Evolutionary conservation across 495 filamentous ascomycete genomes (phyloP).

Genomic region (Lasiosphaeria ovina): DNA sequence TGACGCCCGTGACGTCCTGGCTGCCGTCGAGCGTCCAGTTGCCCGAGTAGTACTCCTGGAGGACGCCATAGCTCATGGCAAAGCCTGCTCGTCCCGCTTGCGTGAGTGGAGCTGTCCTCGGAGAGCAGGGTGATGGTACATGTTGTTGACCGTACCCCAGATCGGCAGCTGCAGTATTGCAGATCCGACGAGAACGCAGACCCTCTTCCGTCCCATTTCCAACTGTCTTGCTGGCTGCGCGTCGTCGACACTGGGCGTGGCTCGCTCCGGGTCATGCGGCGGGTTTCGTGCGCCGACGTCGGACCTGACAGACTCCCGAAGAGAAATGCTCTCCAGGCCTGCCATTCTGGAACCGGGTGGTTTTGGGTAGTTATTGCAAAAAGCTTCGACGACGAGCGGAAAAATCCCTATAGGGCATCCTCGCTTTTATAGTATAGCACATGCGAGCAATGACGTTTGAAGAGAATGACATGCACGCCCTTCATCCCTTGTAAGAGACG

Average conservation of each 20-base stretch:
- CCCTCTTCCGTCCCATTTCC: not conserved
- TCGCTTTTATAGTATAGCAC: no score
- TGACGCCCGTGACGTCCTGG: constrained; percentile 2
- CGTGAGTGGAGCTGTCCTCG: not conserved
- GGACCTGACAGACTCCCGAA: no score
- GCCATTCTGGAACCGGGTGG: no score
- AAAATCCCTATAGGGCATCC: no score
- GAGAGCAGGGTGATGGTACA: no score
- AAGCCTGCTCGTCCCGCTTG: not conserved
- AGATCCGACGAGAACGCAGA: constrained; percentile 1
- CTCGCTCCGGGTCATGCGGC: not conserved
- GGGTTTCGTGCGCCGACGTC: no score
- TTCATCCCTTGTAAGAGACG: no score
- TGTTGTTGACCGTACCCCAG: not conserved
- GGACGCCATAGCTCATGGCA: constrained; percentile 7
- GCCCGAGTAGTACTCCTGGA: constrained; percentile 7
- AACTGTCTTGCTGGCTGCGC: not conserved
- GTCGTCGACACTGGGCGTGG: not conserved
- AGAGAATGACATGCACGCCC: no score
- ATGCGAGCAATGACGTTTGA: no score
- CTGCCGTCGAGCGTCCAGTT: not conserved
- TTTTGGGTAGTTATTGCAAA: no score
- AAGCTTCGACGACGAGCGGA: no score
- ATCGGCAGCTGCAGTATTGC: constrained; percentile 10
- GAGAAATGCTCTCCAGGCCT: no score